A percentile compares a stretch with the other conserved stretches of the same genome.
Conservation (phyloP, 2,329 filamentous ascomycete species). For the Ophiostoma triangulosporum region DNA sequence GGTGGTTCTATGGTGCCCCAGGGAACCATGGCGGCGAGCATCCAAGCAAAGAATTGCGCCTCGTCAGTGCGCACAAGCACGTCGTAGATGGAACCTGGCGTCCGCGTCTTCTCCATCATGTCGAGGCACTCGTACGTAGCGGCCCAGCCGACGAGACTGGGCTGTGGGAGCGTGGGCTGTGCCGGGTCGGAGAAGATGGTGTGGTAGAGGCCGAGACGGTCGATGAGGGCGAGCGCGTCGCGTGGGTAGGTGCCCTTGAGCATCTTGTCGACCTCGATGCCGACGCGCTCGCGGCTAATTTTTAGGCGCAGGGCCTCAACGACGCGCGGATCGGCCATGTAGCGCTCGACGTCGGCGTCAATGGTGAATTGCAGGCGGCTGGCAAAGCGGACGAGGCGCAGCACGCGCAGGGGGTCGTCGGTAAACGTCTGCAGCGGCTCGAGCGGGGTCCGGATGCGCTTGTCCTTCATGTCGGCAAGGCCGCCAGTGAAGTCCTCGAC, state of each 20-base stretch:
- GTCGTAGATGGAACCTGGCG: conserved; percentile 34
- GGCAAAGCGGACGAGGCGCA: conserved; percentile 81
- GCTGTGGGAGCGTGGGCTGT: conserved; percentile 34
- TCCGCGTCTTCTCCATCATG: conserved; percentile 30
- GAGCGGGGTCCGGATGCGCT: conserved; percentile 71
- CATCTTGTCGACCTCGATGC: conserved; percentile 84
- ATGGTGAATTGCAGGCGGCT: conserved; percentile 72
- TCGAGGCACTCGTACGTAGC: conserved; percentile 51
- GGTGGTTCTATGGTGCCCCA: conserved; percentile 44
- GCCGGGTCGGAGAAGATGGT: conserved; percentile 62
- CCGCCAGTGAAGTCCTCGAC: conserved; percentile 83
- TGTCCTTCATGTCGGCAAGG: conserved; percentile 56
- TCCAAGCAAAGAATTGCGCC: conserved; percentile 62
- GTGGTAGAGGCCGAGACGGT: conserved; percentile 53
- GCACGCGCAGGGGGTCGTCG: conserved; percentile 78
- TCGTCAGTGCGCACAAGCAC: conserved; percentile 49
- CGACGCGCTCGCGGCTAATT: conserved; percentile 83
- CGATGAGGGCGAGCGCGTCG: conserved; percentile 49
- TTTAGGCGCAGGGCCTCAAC: conserved; percentile 68
- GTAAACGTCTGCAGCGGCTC: conserved; percentile 86
- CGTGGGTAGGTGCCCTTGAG: conserved; percentile 54
- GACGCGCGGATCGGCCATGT: conserved; percentile 71
- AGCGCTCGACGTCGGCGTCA: conserved; percentile 50
- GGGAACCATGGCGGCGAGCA: conserved; percentile 59
- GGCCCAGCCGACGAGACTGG: conserved; percentile 47